Base-by-base conservation (phyloP, 2,329 filamentous ascomycete genomes). In the Cladosporium oxysporum region DNA sequence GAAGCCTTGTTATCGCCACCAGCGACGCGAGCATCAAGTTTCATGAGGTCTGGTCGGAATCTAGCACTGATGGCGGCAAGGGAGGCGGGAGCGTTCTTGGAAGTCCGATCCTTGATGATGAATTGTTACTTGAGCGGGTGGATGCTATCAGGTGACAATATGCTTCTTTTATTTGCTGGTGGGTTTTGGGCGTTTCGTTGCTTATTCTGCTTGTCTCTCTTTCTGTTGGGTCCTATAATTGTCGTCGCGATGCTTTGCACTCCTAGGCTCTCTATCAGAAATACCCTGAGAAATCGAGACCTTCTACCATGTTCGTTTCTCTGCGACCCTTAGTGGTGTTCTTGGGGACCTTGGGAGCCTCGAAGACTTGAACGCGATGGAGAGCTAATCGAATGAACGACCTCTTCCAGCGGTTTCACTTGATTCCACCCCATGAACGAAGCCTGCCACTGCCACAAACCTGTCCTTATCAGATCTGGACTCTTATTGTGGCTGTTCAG, bases 11-110 rank as follows among this genome's bases (percentile, higher is more conserved):
- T 21, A 90, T 99, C 62, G 94, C 93, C 18, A 91, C 92, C 52
- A 97, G 93, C 74, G 93, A 98, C 78, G 90, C 92, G 75, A 96
- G 88, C 71, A 90, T 98, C 77, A 95, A 95, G 75, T 98, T 98
- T 73, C 93, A 98, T 77, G 93, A 98, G 79, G 88, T 99, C 12
- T 98, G 93, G 95, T 69, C 71, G 26, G 28, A 10, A 6, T n/a
- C 52, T 23, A 74, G 50, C 2, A 76, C 50, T 5, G 57, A 55
- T 29, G 58, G 62, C 11, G 49, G 49, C 21, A 47, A 66, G 28
- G 49, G 83, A 81, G 71, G 89, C 85, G 73, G 79, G 81, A 10
- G 85, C 29, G 37, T 55, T 16, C 37, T 63, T 31, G 61, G 61
- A 5, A 63, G 61, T 26, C 61, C 50, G 3, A 63, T 63, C 57